A percentile compares a stretch with the other conserved stretches of the same genome.
Evolutionary conservation across 768 basidiomycete genomes (phyloP).

Genomic region (Podaxis rugospora): DNA sequence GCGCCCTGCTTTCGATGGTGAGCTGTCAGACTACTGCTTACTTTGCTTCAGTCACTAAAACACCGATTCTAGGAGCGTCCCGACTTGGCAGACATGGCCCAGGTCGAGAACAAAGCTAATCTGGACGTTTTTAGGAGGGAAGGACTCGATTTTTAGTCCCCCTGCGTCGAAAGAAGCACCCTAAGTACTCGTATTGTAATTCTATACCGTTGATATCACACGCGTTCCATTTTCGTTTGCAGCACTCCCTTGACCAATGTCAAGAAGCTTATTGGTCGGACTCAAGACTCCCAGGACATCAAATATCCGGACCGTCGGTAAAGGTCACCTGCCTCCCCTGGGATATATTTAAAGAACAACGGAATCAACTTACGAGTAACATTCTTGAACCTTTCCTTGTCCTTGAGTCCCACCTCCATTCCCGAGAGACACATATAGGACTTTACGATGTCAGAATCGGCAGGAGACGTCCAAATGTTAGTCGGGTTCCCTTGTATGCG

Average conservation of each 20-base stretch:
- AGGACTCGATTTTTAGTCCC: conserved; percentile 82
- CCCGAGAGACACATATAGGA: too few species aligned
- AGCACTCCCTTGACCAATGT: background rate
- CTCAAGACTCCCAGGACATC: background rate
- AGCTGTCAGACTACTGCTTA: conserved; percentile 15
- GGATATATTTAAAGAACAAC: background rate
- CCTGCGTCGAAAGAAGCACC: conserved; percentile 4
- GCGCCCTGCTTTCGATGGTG: conserved; percentile 81
- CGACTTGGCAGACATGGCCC: conserved; percentile 78
- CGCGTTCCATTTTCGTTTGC: background rate
- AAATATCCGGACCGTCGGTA: background rate
- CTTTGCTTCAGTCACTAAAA: conserved; percentile 2
- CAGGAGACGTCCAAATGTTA: conserved; percentile 55
- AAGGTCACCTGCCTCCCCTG: background rate
- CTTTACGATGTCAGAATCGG: background rate
- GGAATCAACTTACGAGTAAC: background rate
- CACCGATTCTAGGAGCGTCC: conserved; percentile 54
- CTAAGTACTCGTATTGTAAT: background rate
- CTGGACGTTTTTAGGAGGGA: conserved; percentile 73
- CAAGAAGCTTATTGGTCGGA: background rate
- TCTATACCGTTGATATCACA: background rate
- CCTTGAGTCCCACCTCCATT: background rate
- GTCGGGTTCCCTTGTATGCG: background rate
- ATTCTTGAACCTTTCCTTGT: background rate
- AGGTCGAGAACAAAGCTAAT: conserved; percentile 53